Evolutionary conservation across 768 basidiomycete species (phyloP), one percentile per base, ranked within the genome.

Genomic region (Kwoniella pini): DNA sequence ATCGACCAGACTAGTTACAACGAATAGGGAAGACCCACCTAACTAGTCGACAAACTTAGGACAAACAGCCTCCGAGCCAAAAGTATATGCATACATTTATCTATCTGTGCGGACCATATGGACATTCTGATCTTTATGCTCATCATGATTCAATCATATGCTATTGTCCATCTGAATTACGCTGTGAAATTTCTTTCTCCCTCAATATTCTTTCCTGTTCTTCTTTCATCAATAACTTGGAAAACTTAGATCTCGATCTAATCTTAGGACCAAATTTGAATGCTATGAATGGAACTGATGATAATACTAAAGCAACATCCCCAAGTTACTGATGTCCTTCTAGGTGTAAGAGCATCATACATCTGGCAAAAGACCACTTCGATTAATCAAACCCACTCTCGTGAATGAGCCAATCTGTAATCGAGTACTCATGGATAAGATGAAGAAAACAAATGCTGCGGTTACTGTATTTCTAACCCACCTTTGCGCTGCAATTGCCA

Each of bases 401-500:
- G n/a, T n/a, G n/a, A n/a, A n/a, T n/a, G n/a, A n/a, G n/a, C n/a
- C n/a, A n/a, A n/a, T n/a, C n/a, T n/a, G n/a, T 21, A 21, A 17
- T 33, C 48, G 19, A 31, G n/a, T 27, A 31, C 40, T 51, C 56
- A 62, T 54, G 7, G 54, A 30, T 13, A 46, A 15, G 36, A 57
- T 64, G 36, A 88, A 87, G 11, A 88, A 80, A 0, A 87, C 84
- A 75, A 88, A 88, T 12, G 79, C 80, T 4, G 60, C 68, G 2
- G 62, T 77, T 43, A 76, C 59, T 30, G 75, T 61, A 60, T 78
- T 80, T 82, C 87, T 80, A 56, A 82, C 81, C 54, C 87, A 79
- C 65, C 84, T 85, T 74, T 88, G 86, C 1, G 84, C 87, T 1
- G 87, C 87, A n/a, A 87, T 77, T 12, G 87, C 87, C 0, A 85